Percentiles rank a stretch among this genome's conserved stretches.
These are phyloP conservation scores for Arthrobotrys musiformis DNA, from an alignment of 2,329 filamentous ascomycete genomes.

Conservation along the genomic window DNA sequence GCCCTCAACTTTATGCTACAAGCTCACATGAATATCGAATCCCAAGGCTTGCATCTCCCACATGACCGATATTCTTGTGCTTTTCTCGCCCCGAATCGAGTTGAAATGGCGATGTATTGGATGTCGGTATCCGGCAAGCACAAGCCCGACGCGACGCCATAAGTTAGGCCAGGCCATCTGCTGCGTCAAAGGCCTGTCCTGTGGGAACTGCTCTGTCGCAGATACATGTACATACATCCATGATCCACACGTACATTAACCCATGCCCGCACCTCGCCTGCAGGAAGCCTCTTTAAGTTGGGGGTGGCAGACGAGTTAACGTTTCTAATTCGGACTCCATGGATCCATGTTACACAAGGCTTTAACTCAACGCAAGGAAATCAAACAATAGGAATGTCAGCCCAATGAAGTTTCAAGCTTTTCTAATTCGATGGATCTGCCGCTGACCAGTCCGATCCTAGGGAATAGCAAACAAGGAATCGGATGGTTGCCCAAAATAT, in stretches of 20 bases:
- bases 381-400: conserved; percentile 1
- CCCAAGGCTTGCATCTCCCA: not conserved
- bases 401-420: conserved; percentile 5
- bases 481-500: not conserved
- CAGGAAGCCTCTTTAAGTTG: conserved; percentile 9
- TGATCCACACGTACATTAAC: too few relatives aligned
- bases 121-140: conserved; percentile 41
- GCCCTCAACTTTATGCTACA: not conserved
- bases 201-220: conserved; percentile 4
- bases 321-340: not conserved
- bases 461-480: conserved; percentile 6
- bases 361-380: conserved; percentile 45
- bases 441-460: too few relatives aligned
- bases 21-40: not conserved
- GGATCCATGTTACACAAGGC: conserved; percentile 52
- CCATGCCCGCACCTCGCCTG: conserved; percentile 7
- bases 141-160: conserved; percentile 11
- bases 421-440: not conserved
- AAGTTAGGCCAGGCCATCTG: too few relatives aligned
- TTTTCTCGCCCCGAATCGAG: not conserved
- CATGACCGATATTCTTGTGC: conserved; percentile 5
- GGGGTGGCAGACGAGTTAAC: not conserved
- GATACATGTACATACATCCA: too few relatives aligned
- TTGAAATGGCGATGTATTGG: too few relatives aligned
- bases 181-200: not conserved